Evolutionary conservation across 73 alveolate genomes (phyloP).

Genomic region (Stentor coeruleus): DNA sequence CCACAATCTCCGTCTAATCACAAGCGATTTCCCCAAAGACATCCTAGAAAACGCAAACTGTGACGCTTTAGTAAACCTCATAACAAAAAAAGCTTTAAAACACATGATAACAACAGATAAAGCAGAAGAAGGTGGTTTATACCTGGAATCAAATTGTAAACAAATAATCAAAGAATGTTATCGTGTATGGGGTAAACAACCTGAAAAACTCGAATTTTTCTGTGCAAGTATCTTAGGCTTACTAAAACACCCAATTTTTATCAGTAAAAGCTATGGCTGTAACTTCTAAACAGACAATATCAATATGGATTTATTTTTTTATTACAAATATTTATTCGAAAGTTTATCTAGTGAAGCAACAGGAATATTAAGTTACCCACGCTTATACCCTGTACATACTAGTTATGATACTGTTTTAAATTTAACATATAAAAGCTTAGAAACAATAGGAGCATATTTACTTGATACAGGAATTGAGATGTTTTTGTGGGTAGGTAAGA

Average conservation of each 20-base stretch:
- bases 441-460: constrained; percentile 17
- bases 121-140: not conserved
- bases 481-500: constrained; percentile 20
- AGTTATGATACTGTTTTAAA: not conserved
- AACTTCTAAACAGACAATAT: not conserved
- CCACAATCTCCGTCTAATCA: constrained; percentile 59
- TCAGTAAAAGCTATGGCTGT: not conserved
- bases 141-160: not conserved
- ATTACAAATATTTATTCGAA: not conserved
- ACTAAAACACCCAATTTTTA: not conserved
- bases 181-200: not conserved
- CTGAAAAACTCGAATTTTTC: not conserved
- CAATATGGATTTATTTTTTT: not conserved
- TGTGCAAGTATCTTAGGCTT: constrained; percentile 2
- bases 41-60: not conserved
- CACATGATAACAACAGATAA: not conserved
- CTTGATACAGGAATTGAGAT: constrained; percentile 22
- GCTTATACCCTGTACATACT: constrained; percentile 7
- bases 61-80: constrained; percentile 15
- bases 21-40: not conserved
- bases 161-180: not conserved
- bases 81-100: not conserved
- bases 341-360: not conserved
- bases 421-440: not conserved
- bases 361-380: constrained; percentile 1